These are phyloP conservation scores for Trichoderma koningii DNA, from an alignment of 2,329 filamentous ascomycete genomes.

Conservation along the genomic window DNA sequence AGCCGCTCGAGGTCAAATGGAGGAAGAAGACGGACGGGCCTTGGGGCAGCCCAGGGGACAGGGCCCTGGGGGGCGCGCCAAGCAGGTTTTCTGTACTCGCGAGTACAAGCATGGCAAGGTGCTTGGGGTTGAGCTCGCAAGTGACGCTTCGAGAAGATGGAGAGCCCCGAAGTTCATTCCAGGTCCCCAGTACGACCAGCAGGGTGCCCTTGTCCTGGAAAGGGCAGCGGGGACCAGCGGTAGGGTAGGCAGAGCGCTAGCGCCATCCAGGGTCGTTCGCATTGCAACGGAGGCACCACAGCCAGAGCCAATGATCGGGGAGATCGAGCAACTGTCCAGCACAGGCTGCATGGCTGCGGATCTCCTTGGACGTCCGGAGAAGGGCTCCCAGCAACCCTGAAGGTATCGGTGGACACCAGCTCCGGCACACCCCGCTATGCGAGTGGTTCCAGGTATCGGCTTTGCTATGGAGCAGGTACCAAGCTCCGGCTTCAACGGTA, in stretches of 20 bases:
- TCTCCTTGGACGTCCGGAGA: constrained; percentile 24
- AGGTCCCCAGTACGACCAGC: no score
- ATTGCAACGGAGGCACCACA: constrained; percentile 29
- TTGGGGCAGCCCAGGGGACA: not conserved
- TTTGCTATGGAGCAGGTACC: not conserved
- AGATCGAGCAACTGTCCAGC: constrained; percentile 36
- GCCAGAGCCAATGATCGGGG: constrained; percentile 42
- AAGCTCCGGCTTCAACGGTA: no score
- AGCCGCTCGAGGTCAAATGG: constrained; percentile 17
- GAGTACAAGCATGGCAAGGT: not conserved
- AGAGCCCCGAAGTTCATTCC: no score
- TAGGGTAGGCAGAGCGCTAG: constrained; percentile 30
- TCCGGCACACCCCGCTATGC: constrained; percentile 1
- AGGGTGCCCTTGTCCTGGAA: not conserved
- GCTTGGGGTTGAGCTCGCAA: no score
- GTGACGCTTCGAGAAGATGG: no score
- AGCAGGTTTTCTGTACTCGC: not conserved
- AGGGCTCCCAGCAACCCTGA: constrained; percentile 18
- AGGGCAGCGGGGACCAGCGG: constrained; percentile 1
- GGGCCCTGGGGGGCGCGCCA: constrained; percentile 2
- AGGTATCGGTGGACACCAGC: not conserved
- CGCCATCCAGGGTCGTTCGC: constrained; percentile 37
- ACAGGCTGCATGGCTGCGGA: constrained; percentile 18
- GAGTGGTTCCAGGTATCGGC: not conserved
- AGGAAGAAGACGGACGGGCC: constrained; percentile 1